Evolutionary conservation across 495 filamentous ascomycete species (phyloP).

Genomic region (Mytilinidion resinicola): DNA sequence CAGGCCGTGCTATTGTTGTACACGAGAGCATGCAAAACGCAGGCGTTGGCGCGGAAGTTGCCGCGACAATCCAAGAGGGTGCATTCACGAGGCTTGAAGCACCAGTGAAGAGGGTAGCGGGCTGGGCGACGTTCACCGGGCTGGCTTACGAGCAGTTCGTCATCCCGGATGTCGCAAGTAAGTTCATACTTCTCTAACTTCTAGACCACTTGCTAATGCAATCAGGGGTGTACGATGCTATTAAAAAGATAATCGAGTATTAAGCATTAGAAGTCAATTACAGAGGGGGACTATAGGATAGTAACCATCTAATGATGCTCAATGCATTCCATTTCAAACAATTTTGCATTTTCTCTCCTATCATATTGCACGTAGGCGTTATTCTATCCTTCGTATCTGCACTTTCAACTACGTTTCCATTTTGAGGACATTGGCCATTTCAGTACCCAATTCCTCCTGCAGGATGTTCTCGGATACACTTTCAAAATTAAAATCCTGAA

Average conservation of each 20-base stretch:
- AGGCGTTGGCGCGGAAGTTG: slow-evolving; percentile 88
- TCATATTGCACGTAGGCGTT: too few relatives aligned
- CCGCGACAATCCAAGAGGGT: slow-evolving; percentile 82
- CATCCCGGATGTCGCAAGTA: slow-evolving; percentile 84
- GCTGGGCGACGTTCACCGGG: slow-evolving; percentile 84
- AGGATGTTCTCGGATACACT: too few relatives aligned
- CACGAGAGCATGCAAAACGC: slow-evolving; percentile 96
- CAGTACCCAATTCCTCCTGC: too few relatives aligned
- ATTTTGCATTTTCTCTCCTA: too few relatives aligned
- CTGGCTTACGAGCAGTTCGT: slow-evolving; percentile 81
- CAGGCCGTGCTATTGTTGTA: slow-evolving; percentile 83
- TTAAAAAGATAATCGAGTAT: slow-evolving; percentile 53
- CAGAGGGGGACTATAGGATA: too few relatives aligned
- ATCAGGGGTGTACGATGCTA: slow-evolving; percentile 57
- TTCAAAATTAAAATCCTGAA: too few relatives aligned
- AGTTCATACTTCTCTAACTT: slow-evolving; percentile 36
- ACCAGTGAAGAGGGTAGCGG: slow-evolving; percentile 85
- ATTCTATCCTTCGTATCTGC: too few relatives aligned
- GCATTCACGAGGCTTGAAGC: slow-evolving; percentile 86
- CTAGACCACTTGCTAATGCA: not conserved
- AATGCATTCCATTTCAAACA: too few relatives aligned
- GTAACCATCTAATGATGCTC: too few relatives aligned
- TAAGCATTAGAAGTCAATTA: slow-evolving; percentile 28
- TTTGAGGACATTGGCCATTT: too few relatives aligned
- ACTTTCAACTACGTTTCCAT: too few relatives aligned